A percentile compares a stretch with the other conserved stretches of the same genome.
phyloP scores from a whole-genome alignment of 495 filamentous ascomycete species.

The Podospora didyma region DNA sequence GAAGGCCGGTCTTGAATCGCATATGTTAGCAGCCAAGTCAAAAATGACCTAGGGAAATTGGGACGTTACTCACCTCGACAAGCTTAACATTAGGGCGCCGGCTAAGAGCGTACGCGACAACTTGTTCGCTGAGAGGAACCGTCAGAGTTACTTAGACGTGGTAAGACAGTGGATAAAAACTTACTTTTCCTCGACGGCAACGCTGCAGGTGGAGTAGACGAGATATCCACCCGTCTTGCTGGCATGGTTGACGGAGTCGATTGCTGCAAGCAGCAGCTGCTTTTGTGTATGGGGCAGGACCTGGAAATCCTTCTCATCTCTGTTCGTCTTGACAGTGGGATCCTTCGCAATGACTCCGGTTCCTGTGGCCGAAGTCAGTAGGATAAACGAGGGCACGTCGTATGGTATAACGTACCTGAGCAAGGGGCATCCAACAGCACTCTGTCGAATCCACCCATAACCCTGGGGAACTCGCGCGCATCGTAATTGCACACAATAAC shows the following conservation, averaged over 20 bases:
- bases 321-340: slow-evolving; percentile 92
- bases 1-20: slow-evolving; percentile 60
- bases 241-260: slow-evolving; percentile 74
- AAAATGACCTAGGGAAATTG: neutral
- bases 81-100: slow-evolving; percentile 91
- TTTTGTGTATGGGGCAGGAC: slow-evolving; percentile 89
- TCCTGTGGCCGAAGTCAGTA: too few relatives aligned
- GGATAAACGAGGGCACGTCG: too few relatives aligned
- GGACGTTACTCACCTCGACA: slow-evolving; percentile 53
- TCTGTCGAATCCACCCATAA: slow-evolving; percentile 88
- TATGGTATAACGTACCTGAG: too few relatives aligned
- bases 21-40: slow-evolving; percentile 6
- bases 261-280: slow-evolving; percentile 86
- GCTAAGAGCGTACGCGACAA: slow-evolving; percentile 86
- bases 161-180: slow-evolving; percentile 4
- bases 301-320: slow-evolving; percentile 90
- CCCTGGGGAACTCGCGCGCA: slow-evolving; percentile 84
- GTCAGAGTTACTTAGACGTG: too few relatives aligned
- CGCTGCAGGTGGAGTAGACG: slow-evolving; percentile 81
- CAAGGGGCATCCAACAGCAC: slow-evolving; percentile 43
- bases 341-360: slow-evolving; percentile 91
- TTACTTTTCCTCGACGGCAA: slow-evolving; percentile 32
- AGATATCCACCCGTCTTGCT: slow-evolving; percentile 84
- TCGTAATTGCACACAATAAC: slow-evolving; percentile 93
- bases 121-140: slow-evolving; percentile 85